These are phyloP conservation scores for Carex arenaria DNA, from an alignment of 202 grass and related monocot genomes.

Conservation along the genomic window DNA sequence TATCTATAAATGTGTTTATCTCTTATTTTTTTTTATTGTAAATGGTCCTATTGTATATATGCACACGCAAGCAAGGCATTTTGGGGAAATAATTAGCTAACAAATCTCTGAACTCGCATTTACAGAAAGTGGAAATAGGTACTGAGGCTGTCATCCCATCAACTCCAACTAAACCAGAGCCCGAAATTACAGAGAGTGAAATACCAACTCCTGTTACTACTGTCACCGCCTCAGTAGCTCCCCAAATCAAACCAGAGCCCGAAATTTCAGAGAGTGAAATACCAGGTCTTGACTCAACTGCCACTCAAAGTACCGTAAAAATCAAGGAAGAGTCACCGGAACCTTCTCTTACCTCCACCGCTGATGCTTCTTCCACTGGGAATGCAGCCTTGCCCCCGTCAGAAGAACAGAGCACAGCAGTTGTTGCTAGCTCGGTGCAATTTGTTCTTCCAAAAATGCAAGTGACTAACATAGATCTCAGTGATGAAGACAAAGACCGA, in stretches of 20 bases:
- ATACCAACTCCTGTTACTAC: constrained; percentile 33
- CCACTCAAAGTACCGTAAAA: constrained; percentile 30
- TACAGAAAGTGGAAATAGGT: constrained; percentile 43
- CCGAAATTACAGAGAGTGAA: constrained; percentile 47
- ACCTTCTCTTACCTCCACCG: constrained; percentile 64
- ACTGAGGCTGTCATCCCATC: constrained; percentile 32
- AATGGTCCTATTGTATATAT: not conserved
- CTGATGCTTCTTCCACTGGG: constrained; percentile 23
- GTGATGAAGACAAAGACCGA: constrained; percentile 76
- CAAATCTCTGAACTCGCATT: constrained; percentile 4
- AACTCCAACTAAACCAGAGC: constrained; percentile 34
- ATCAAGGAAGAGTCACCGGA: constrained; percentile 66
- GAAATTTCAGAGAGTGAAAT: constrained; percentile 48
- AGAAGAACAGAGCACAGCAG: constrained; percentile 25
- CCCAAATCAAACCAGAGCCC: constrained; percentile 38
- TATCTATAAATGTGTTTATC: not conserved
- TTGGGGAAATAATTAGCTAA: not conserved
- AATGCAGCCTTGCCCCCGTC: constrained; percentile 25
- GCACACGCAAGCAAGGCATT: not conserved
- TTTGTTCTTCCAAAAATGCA: constrained; percentile 82
- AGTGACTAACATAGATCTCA: constrained; percentile 66
- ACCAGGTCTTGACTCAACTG: constrained; percentile 38
- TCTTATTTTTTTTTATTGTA: not conserved
- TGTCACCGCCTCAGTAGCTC: constrained; percentile 35
- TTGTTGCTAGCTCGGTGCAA: constrained; percentile 12